Conservation (phyloP, 1,284 basidiomycete species). For the Sphaerobolus stellatus region DNA sequence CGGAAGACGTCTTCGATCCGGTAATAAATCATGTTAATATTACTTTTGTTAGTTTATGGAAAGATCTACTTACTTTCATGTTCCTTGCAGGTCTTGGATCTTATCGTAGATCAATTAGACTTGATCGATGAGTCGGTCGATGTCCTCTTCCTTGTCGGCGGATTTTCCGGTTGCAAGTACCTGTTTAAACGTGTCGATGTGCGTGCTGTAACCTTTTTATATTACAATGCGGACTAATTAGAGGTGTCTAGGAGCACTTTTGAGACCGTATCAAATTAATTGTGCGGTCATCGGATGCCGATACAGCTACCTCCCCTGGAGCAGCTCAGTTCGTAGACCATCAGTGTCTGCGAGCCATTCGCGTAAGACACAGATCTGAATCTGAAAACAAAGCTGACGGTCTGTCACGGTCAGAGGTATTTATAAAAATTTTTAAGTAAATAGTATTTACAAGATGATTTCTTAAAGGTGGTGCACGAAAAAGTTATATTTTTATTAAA, state of each 20-base stretch:
- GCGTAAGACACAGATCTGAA: too few relatives aligned
- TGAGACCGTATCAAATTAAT: conserved; percentile 64
- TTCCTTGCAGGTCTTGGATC: conserved; percentile 58
- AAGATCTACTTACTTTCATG: not conserved
- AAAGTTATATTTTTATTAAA: too few relatives aligned
- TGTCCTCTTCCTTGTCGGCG: conserved; percentile 79
- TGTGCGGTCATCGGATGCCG: conserved; percentile 74
- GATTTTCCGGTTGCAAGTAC: conserved; percentile 81
- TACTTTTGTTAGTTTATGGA: conserved; percentile 11
- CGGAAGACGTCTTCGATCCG: conserved; percentile 78
- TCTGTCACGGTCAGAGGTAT: too few relatives aligned
- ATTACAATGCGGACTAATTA: not conserved
- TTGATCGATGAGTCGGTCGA: conserved; percentile 66
- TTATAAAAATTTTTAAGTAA: too few relatives aligned
- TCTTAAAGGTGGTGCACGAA: too few relatives aligned
- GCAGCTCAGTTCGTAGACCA: conserved; percentile 70
- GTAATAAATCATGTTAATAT: conserved; percentile 64
- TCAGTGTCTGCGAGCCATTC: conserved; percentile 78
- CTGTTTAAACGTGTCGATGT: conserved; percentile 47
- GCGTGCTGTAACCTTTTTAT: not conserved
- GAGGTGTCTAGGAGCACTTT: conserved; percentile 54
- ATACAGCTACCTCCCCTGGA: conserved; percentile 79
- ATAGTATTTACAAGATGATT: too few relatives aligned
- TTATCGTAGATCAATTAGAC: conserved; percentile 71
- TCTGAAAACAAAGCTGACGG: too few relatives aligned